phyloP scores from a whole-genome alignment of 2,329 filamentous ascomycete species.

The Aspergillus brunneoviolaceus region DNA sequence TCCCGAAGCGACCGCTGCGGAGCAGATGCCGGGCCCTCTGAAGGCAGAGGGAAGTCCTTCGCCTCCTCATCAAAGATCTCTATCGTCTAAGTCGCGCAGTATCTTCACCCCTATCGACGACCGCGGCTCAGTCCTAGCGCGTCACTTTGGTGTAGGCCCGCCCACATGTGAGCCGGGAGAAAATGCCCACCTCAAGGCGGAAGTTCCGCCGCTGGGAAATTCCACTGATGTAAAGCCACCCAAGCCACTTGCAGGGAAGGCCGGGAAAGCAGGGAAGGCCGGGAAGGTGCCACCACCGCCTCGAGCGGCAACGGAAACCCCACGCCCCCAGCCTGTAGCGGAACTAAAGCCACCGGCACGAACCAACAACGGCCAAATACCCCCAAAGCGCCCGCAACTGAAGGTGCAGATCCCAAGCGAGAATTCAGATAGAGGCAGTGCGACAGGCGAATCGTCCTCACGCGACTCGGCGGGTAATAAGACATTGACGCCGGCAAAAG shows the following conservation, averaged over 20 bases:
- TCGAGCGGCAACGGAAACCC: slow-evolving; percentile 49
- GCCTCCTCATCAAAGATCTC: slow-evolving; percentile 61
- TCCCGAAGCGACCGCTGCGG: slow-evolving; percentile 55
- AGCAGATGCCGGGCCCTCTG: slow-evolving; percentile 47
- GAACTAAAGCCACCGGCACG: slow-evolving; percentile 73
- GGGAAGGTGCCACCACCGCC: slow-evolving; percentile 52
- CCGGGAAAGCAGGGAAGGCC: background rate
- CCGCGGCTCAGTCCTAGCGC: slow-evolving; percentile 80
- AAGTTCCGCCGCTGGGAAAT: slow-evolving; percentile 32
- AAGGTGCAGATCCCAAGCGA: slow-evolving; percentile 96
- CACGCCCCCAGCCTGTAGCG: slow-evolving; percentile 55
- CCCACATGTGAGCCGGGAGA: slow-evolving; percentile 52
- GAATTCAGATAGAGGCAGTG: slow-evolving; percentile 71
- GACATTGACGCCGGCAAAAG: slow-evolving; percentile 59
- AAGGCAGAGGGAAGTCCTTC: slow-evolving; percentile 47
- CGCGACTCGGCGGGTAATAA: slow-evolving; percentile 62
- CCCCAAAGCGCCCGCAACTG: slow-evolving; percentile 73
- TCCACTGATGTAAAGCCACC: slow-evolving; percentile 63
- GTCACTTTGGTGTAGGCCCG: slow-evolving; percentile 70
- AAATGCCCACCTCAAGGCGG: slow-evolving; percentile 34
- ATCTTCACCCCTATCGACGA: slow-evolving; percentile 98
- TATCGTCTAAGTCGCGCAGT: slow-evolving; percentile 72
- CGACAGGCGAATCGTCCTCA: slow-evolving; percentile 68
- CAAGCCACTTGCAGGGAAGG: slow-evolving; percentile 29
- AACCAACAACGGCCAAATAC: slow-evolving; percentile 70